phyloP scores from a whole-genome alignment of 1,139 yeast genomes.

The Komagataea norvegica region DNA sequence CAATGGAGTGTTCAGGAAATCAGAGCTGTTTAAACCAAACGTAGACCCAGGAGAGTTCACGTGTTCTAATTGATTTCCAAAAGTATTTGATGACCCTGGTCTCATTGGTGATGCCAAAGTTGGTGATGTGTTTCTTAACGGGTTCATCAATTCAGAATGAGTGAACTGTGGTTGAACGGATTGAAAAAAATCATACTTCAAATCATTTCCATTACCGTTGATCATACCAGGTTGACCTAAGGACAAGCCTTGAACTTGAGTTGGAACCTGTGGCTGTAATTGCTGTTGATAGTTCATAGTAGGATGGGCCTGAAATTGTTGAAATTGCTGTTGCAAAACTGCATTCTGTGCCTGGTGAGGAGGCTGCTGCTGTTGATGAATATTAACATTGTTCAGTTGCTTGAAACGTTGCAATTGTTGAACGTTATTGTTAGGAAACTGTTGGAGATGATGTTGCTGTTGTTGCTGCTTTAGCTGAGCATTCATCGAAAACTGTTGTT shows the following conservation, averaged over 20 bases:
- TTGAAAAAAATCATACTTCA: conserved; percentile 13
- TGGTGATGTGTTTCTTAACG: conserved; percentile 19
- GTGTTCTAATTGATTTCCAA: conserved; percentile 18
- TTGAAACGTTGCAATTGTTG: conserved; percentile 13
- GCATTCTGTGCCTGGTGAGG: conserved; percentile 5
- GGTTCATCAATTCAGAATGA: conserved; percentile 13
- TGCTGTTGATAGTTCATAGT: conserved; percentile 1
- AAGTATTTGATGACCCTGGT: conserved; percentile 15
- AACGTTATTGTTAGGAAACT: conserved; percentile 11
- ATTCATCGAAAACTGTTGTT: conserved; percentile 22
- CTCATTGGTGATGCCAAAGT: conserved; percentile 15
- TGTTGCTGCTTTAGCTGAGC: conserved; percentile 24
- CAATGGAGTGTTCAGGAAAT: conserved; percentile 13
- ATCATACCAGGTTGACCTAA: background rate
- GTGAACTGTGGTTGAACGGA: conserved; percentile 8
- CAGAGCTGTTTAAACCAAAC: conserved; percentile 15
- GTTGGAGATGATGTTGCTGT: conserved; percentile 17
- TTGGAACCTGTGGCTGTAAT: conserved; percentile 6
- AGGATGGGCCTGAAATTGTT: conserved; percentile 8
- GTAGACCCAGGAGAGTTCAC: conserved; percentile 13
- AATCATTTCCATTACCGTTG: conserved; percentile 3
- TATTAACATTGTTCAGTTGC: conserved; percentile 16
- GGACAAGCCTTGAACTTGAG: conserved; percentile 1
- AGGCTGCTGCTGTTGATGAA: conserved; percentile 12
- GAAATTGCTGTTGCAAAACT: conserved; percentile 6